These are phyloP conservation scores for Suzukiozyma palmioleophila DNA, from an alignment of 1,139 yeast species.

Conservation along the genomic window DNA sequence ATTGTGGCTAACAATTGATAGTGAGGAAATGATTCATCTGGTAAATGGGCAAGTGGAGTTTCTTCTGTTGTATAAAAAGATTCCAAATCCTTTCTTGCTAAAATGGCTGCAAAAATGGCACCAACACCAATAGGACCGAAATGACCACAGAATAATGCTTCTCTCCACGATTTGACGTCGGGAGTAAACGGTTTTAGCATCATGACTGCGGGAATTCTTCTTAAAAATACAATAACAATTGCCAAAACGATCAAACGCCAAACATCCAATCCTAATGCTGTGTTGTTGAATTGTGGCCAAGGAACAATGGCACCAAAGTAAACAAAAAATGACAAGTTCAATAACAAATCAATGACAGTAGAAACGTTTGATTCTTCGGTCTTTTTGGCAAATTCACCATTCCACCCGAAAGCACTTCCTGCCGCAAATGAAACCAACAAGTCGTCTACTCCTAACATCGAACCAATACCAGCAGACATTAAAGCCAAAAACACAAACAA, in stretches of 20 bases:
- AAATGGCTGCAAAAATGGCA: constrained; percentile 84
- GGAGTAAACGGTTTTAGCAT: constrained; percentile 81
- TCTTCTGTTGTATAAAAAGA: constrained; percentile 48
- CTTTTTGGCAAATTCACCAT: constrained; percentile 83
- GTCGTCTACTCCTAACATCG: constrained; percentile 90
- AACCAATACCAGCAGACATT: constrained; percentile 89
- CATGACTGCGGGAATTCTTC: constrained; percentile 86
- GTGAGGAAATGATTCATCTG: constrained; percentile 50
- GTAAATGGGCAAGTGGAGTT: constrained; percentile 57
- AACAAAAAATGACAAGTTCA: constrained; percentile 85
- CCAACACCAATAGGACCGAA: constrained; percentile 99
- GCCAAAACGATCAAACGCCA: constrained; percentile 87
- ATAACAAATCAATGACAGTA: constrained; percentile 79
- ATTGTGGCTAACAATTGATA: constrained; percentile 68
- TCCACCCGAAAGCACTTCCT: constrained; percentile 96
- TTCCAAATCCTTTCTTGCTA: constrained; percentile 79
- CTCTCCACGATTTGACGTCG: constrained; percentile 91
- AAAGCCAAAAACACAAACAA: constrained; percentile 83
- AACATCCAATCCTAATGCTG: constrained; percentile 61
- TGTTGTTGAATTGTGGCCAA: constrained; percentile 77
- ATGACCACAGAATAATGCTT: constrained; percentile 93
- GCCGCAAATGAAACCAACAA: constrained; percentile 91
- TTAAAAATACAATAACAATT: constrained; percentile 72
- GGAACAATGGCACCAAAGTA: constrained; percentile 95
- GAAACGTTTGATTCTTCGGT: constrained; percentile 93